Evolutionary conservation across 768 basidiomycete species (phyloP).

Genomic region (Cyclocybe aegerita): DNA sequence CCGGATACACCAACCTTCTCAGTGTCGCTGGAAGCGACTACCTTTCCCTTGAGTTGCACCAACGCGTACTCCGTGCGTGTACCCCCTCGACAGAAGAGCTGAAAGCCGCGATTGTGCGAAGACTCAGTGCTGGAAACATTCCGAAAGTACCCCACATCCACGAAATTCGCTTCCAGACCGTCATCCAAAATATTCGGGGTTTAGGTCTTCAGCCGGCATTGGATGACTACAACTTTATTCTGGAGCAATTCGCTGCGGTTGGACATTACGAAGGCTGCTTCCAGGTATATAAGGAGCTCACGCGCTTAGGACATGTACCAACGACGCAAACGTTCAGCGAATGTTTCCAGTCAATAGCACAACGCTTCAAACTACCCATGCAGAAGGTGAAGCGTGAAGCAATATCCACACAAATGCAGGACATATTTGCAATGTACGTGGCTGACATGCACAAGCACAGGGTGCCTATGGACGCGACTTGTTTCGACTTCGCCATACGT

Average conservation of each 20-base stretch:
- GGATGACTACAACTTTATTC: slow-evolving; percentile 74
- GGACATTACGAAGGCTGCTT: slow-evolving; percentile 66
- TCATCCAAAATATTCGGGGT: slow-evolving; percentile 70
- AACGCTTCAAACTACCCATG: slow-evolving; percentile 63
- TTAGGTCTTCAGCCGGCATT: slow-evolving; percentile 46
- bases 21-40: slow-evolving; percentile 42
- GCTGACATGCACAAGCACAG: slow-evolving; percentile 52
- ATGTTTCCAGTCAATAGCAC: slow-evolving; percentile 68
- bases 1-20: slow-evolving; percentile 58
- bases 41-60: slow-evolving; percentile 67
- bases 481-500: slow-evolving; percentile 66
- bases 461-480: slow-evolving; percentile 54
- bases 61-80: slow-evolving; percentile 66
- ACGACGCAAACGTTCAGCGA: slow-evolving; percentile 57
- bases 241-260: slow-evolving; percentile 73
- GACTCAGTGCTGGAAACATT: slow-evolving; percentile 35
- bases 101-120: slow-evolving; percentile 42
- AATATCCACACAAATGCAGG: slow-evolving; percentile 42
- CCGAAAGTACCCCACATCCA: slow-evolving; percentile 48
- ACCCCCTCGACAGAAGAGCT: slow-evolving; percentile 46
- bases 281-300: slow-evolving; percentile 62
- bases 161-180: slow-evolving; percentile 63
- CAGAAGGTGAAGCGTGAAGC: slow-evolving; percentile 30
- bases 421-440: slow-evolving; percentile 50
- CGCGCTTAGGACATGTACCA: slow-evolving; percentile 42